Percentiles rank a stretch among this genome's conserved stretches.
phyloP scores from a whole-genome alignment of 2,329 filamentous ascomycete species.

The Colletotrichum cordylinicola region DNA sequence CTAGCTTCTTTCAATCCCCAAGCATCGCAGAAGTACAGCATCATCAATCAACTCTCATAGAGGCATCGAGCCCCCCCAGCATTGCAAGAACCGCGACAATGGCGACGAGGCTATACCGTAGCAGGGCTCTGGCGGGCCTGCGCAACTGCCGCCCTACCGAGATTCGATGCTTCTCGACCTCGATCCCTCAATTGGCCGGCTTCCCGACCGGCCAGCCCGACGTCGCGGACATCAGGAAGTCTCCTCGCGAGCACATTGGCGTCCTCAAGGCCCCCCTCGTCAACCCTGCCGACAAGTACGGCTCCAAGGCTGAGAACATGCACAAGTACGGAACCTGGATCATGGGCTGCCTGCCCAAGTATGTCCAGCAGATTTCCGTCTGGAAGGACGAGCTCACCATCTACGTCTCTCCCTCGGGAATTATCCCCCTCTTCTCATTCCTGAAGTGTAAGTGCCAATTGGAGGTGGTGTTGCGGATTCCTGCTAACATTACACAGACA shows the following conservation, averaged over 20 bases:
- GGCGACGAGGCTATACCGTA: constrained; percentile 66
- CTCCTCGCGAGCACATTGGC: constrained; percentile 61
- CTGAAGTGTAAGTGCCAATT: constrained; percentile 69
- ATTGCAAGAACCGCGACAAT: constrained; percentile 45
- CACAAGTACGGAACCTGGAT: constrained; percentile 97
- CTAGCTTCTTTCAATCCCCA: constrained; percentile 20
- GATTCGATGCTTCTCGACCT: constrained; percentile 25
- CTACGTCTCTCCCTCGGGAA: constrained; percentile 86
- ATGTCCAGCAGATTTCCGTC: constrained; percentile 98
- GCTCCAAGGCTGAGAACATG: constrained; percentile 83
- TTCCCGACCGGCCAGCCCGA: constrained; percentile 46
- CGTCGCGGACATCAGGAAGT: constrained; percentile 70
- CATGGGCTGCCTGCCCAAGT: constrained; percentile 96
- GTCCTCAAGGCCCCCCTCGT: constrained; percentile 77
- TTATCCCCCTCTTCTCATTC: constrained; percentile 92
- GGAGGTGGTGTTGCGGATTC: not conserved
- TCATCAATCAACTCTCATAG: constrained; percentile 23
- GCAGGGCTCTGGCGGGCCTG: constrained; percentile 53
- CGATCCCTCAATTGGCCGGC: constrained; percentile 25
- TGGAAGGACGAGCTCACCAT: constrained; percentile 99
- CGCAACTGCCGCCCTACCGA: constrained; percentile 22
- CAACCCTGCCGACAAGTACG: constrained; percentile 93
- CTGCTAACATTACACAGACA: constrained; percentile 59
- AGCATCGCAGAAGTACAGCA: constrained; percentile 17
- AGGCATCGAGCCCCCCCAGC: constrained; percentile 21